Conservation (phyloP, 768 basidiomycete species). For the Phallus indusiatus region DNA sequence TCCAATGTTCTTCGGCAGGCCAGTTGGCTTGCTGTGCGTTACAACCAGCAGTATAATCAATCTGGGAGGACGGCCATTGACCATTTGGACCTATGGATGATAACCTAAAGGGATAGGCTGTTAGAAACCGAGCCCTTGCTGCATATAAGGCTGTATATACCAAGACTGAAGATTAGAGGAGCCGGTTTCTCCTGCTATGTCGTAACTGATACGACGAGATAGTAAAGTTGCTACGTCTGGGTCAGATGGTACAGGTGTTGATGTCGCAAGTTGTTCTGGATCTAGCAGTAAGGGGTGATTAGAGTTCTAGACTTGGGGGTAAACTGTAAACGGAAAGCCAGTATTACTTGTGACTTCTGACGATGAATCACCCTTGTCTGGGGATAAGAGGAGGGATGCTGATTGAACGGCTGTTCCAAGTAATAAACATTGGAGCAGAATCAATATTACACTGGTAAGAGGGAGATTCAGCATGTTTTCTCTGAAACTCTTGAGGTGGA, state of each 20-base stretch:
- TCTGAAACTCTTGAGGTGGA: neutral
- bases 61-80: constrained; percentile 44
- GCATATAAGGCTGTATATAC: neutral
- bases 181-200: neutral
- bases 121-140: neutral
- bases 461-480: neutral
- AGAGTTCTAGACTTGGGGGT: neutral
- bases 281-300: neutral
- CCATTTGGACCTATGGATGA: constrained; percentile 32
- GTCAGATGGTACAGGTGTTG: neutral
- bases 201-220: neutral
- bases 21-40: constrained; percentile 55
- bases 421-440: neutral
- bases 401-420: neutral
- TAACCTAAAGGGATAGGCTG: constrained; percentile 26
- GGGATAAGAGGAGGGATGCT: neutral
- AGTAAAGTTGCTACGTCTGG: neutral
- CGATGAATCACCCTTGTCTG: neutral
- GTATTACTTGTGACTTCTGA: neutral
- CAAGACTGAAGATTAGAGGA: neutral
- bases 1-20: constrained; percentile 55
- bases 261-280: neutral
- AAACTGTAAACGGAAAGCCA: neutral
- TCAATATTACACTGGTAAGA: neutral
- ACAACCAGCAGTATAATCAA: constrained; percentile 59